Evolutionary conservation across 768 basidiomycete species (phyloP).

Genomic region (Leucocoprinus leucothites): DNA sequence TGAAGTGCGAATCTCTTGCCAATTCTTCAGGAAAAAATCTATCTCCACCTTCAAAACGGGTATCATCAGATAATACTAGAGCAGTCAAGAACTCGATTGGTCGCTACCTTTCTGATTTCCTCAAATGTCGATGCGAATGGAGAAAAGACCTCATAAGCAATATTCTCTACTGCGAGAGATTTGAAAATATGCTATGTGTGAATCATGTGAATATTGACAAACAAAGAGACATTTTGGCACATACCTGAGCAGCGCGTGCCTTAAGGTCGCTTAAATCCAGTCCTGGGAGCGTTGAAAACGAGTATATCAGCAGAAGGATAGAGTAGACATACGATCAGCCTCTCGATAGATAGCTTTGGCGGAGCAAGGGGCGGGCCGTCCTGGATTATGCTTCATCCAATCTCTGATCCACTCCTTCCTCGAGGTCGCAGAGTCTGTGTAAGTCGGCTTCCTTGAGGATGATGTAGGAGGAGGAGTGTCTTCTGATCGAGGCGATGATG

Average conservation of each 20-base stretch:
- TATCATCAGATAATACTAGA: slow-evolving; percentile 28
- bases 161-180: slow-evolving; percentile 73
- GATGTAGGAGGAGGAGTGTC: slow-evolving; percentile 11
- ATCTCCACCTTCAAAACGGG: slow-evolving; percentile 53
- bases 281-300: slow-evolving; percentile 34
- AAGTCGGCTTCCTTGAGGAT: slow-evolving; percentile 16
- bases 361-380: slow-evolving; percentile 66
- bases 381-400: slow-evolving; percentile 62
- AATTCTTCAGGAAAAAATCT: slow-evolving; percentile 75
- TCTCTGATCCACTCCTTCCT: slow-evolving; percentile 68
- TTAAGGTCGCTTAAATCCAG: slow-evolving; percentile 72
- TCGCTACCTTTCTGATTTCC: slow-evolving; percentile 67
- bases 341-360: slow-evolving; percentile 83
- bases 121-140: slow-evolving; percentile 81
- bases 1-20: slow-evolving; percentile 82
- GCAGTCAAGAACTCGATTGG: neutral
- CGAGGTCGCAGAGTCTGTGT: slow-evolving; percentile 22
- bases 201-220: neutral
- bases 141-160: slow-evolving; percentile 84
- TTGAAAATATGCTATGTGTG: slow-evolving; percentile 64
- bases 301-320: neutral
- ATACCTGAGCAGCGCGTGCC: slow-evolving; percentile 60
- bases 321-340: slow-evolving; percentile 64
- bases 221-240: neutral
- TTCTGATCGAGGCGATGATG: slow-evolving; percentile 28